A percentile compares a stretch with the other conserved stretches of the same genome.
These are phyloP conservation scores for Angomonas desouzai DNA, from an alignment of 208 protist species.

Conservation along the genomic window DNA sequence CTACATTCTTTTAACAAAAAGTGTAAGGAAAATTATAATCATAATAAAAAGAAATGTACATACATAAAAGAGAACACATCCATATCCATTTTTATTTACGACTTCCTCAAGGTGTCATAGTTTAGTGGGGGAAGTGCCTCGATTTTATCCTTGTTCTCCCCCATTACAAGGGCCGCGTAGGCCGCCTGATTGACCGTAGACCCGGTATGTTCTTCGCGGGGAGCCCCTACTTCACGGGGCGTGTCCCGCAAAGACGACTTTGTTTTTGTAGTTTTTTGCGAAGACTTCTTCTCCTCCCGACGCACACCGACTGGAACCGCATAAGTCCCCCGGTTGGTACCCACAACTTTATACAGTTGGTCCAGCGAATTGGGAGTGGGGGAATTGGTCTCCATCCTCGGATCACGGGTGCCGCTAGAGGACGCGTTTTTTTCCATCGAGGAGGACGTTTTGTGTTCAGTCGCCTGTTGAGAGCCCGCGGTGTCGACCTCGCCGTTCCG, in stretches of 20 bases:
- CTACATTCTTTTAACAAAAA: neutral
- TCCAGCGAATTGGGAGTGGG: neutral
- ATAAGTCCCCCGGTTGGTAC: slow-evolving; percentile 15
- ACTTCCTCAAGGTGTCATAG: slow-evolving; percentile 32
- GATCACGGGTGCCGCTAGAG: neutral
- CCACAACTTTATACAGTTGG: slow-evolving; percentile 22
- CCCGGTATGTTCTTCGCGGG: too few species aligned
- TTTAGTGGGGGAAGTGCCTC: slow-evolving; percentile 46
- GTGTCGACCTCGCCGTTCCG: neutral
- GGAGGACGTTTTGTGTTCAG: too few species aligned
- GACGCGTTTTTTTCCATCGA: neutral
- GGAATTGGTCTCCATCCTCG: neutral
- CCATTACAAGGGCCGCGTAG: slow-evolving; percentile 52
- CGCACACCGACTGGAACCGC: slow-evolving; percentile 7
- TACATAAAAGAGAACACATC: neutral
- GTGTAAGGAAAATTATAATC: neutral
- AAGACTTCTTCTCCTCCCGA: slow-evolving; percentile 5
- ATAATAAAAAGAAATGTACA: neutral
- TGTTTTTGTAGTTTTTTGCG: neutral
- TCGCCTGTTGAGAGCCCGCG: neutral
- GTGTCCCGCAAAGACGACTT: neutral
- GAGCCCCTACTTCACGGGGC: too few species aligned
- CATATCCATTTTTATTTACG: slow-evolving; percentile 7
- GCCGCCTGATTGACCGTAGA: slow-evolving; percentile 55
- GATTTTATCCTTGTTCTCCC: slow-evolving; percentile 41